phyloP scores from a whole-genome alignment of 2,329 filamentous ascomycete species.

The Aspergillus cejpii region DNA sequence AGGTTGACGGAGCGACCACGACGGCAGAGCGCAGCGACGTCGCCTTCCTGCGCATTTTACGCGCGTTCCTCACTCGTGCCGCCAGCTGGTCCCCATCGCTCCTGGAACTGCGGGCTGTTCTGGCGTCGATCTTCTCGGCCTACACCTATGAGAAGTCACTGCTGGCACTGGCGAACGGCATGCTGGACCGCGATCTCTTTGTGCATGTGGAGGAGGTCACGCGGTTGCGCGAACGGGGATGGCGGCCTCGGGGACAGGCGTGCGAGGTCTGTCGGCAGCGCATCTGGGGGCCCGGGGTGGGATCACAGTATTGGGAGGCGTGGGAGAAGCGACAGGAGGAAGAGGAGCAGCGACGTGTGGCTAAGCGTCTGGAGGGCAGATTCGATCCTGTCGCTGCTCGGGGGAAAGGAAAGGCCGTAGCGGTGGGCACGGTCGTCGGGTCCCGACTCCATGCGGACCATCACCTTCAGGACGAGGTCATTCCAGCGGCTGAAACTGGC shows the following conservation, averaged over 20 bases:
- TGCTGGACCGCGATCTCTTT: constrained; percentile 85
- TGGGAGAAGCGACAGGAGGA: constrained; percentile 60
- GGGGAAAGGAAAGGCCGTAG: constrained; percentile 38
- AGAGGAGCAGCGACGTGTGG: constrained; percentile 26
- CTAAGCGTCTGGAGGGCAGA: constrained; percentile 25
- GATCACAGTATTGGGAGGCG: constrained; percentile 67
- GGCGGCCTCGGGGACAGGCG: constrained; percentile 76
- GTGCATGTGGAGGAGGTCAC: constrained; percentile 70
- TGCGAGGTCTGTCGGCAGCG: constrained; percentile 80
- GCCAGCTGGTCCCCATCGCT: constrained; percentile 76
- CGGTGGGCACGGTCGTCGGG: constrained; percentile 14
- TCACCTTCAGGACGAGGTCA: not conserved
- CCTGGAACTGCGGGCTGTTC: constrained; percentile 74
- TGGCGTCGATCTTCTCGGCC: constrained; percentile 85
- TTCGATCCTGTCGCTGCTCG: constrained; percentile 24
- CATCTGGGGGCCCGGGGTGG: constrained; percentile 83
- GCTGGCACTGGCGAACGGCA: constrained; percentile 71
- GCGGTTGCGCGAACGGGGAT: constrained; percentile 71
- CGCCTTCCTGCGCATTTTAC: constrained; percentile 81
- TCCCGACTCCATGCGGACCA: constrained; percentile 15
- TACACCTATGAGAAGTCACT: constrained; percentile 95
- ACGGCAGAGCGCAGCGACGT: constrained; percentile 47
- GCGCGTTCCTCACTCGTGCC: constrained; percentile 79
- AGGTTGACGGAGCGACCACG: constrained; percentile 24
- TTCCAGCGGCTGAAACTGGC: not conserved